Percentiles rank a stretch among this genome's conserved stretches.
Evolutionary conservation across 2,329 filamentous ascomycete species (phyloP).

Genomic region (Pezicula rhizophila): DNA sequence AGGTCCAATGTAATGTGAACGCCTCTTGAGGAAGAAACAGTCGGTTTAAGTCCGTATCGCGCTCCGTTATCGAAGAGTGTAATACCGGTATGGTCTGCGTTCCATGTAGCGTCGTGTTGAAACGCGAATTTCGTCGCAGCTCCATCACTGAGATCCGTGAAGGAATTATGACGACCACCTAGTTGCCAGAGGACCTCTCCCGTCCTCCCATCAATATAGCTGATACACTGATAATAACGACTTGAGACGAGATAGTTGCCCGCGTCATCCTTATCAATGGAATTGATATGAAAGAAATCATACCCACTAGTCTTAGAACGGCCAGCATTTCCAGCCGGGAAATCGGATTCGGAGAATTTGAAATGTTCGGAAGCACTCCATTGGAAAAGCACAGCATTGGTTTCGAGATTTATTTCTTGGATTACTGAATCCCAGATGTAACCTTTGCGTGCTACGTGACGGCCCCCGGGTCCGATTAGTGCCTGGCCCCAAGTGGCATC

Average conservation of each 20-base stretch:
- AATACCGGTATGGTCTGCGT: conserved; percentile 6
- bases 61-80: conserved; percentile 13
- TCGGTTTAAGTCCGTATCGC: conserved; percentile 1
- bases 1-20: conserved; percentile 9
- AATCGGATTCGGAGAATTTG: conserved; percentile 5
- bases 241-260: conserved; percentile 42
- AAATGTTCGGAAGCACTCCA: conserved; percentile 33
- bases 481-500: conserved; percentile 17
- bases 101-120: conserved; percentile 40
- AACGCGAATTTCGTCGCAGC: conserved; percentile 39
- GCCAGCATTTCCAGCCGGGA: conserved; percentile 1
- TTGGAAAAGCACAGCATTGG: conserved; percentile 41
- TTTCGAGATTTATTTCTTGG: conserved; percentile 45
- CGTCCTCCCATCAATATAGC: conserved; percentile 34
- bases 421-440: conserved; percentile 38
- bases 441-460: conserved; percentile 18
- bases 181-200: conserved; percentile 40
- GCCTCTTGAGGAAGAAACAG: conserved; percentile 5
- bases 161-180: conserved; percentile 36
- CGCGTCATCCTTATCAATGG: conserved; percentile 30
- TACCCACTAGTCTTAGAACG: conserved; percentile 17
- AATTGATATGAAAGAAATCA: conserved; percentile 28
- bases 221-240: conserved; percentile 36
- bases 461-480: background rate
- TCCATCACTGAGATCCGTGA: conserved; percentile 24